Percentiles rank a stretch among this genome's conserved stretches.
These are phyloP conservation scores for Penicillium concentricum DNA, from an alignment of 2,329 filamentous ascomycete genomes.

Conservation along the genomic window DNA sequence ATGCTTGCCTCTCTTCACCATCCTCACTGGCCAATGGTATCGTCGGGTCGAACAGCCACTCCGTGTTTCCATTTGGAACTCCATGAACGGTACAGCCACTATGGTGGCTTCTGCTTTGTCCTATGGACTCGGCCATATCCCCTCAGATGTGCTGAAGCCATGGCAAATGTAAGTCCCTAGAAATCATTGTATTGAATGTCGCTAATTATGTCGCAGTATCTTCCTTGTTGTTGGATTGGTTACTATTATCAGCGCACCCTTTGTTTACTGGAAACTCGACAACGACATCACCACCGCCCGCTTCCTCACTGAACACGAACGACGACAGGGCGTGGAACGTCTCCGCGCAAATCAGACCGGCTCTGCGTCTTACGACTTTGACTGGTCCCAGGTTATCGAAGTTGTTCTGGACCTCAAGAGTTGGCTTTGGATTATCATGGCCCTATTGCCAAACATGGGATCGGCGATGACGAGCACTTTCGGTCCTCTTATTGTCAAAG, in stretches of 20 bases:
- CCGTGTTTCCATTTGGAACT: neutral
- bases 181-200: neutral
- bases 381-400: neutral
- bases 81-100: neutral
- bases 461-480: neutral
- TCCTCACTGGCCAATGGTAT: neutral
- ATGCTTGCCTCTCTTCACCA: neutral
- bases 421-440: neutral
- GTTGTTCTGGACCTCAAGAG: neutral
- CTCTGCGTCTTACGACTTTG: neutral
- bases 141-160: neutral
- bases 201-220: neutral
- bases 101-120: neutral
- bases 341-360: neutral
- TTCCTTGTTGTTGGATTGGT: neutral
- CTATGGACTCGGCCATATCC: neutral
- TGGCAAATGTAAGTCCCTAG: neutral
- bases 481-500: neutral
- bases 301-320: neutral
- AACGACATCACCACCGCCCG: neutral
- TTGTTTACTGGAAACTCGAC: neutral
- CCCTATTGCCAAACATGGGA: neutral
- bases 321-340: neutral
- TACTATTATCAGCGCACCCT: neutral
- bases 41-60: neutral